Percentiles rank a stretch among this genome's conserved stretches.
Conservation (phyloP, 2,329 filamentous ascomycete species). For the Pezicula neosporulosa region DNA sequence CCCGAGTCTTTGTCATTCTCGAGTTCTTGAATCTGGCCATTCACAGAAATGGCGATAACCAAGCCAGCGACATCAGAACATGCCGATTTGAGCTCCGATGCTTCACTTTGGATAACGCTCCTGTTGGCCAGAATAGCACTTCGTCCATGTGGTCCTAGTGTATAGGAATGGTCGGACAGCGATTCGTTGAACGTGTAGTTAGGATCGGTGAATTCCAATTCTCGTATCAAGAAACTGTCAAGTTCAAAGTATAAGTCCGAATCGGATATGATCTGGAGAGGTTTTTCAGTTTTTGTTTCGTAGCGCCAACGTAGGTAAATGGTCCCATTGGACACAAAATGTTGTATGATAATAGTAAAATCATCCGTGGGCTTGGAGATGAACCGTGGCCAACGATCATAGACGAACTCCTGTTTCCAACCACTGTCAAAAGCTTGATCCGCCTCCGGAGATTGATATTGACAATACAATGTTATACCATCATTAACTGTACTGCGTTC, state of each 20-base stretch:
- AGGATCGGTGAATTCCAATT: not conserved
- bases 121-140: not conserved
- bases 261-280: not conserved
- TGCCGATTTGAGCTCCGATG: not conserved
- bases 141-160: not conserved
- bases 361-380: not conserved
- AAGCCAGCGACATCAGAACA: not conserved
- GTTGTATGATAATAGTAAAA: not conserved
- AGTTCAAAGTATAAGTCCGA: not conserved
- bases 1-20: no score
- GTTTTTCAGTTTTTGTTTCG: not conserved
- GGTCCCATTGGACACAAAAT: not conserved
- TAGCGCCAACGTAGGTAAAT: not conserved
- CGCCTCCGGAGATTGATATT: not conserved
- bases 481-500: not conserved
- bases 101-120: not conserved
- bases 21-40: not conserved
- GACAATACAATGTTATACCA: not conserved
- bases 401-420: not conserved
- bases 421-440: not conserved
- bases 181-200: not conserved
- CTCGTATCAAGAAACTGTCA: not conserved
- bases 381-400: not conserved
- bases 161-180: not conserved
- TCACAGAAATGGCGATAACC: not conserved